Base-by-base conservation (phyloP, 345 rosid genomes). In the Triadica sebifera region DNA sequence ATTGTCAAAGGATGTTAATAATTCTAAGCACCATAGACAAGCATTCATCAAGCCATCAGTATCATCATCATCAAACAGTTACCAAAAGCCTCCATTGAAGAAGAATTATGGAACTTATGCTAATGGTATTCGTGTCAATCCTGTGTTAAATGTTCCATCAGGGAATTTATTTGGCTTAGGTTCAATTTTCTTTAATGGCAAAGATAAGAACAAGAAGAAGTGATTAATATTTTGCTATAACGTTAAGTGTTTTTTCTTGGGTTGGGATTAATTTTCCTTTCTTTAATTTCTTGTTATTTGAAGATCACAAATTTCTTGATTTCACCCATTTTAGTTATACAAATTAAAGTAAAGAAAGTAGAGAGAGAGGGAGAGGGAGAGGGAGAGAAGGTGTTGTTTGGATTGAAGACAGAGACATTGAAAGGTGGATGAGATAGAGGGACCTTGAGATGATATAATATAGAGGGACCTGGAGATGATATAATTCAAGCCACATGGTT, bases 61-160 rank as follows among this genome's bases (percentile, higher is more conserved):
- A n/a, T n/a, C n/a, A n/a, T 78, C 85, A 0, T 58, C 75, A 1
- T 37, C 81, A 20, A 50, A 72, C 49, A 73, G 71, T 67, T 71
- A 81, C 75, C 89, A 81, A 56, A 92, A 90, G 78, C 97, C 97
- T 6, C 97, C 97, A n/a, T 75, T 92, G 86, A 90, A 84, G 90
- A 92, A 90, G 83, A 82, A 62, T n/a, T 84, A 84, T 63, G 89
- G 88, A 29, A 29, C 34, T 29, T 29, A 29, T 29, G 34, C 34
- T 3, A 78, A 77, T 47, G 87, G 90, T 45, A 77, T 81, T 29
- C 82, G 83, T 12, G 87, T 92, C 34, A 87, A 80, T 77, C 96
- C 96, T 39, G 89, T 90, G 71, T 60, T 92, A 43, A 90, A 89
- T 73, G 89, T 92, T 75, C 85, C 93, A 20, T 82, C 95, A 0